Evolutionary conservation across 345 rosid genomes (phyloP).

Genomic region (Rhizophora apiculata): DNA sequence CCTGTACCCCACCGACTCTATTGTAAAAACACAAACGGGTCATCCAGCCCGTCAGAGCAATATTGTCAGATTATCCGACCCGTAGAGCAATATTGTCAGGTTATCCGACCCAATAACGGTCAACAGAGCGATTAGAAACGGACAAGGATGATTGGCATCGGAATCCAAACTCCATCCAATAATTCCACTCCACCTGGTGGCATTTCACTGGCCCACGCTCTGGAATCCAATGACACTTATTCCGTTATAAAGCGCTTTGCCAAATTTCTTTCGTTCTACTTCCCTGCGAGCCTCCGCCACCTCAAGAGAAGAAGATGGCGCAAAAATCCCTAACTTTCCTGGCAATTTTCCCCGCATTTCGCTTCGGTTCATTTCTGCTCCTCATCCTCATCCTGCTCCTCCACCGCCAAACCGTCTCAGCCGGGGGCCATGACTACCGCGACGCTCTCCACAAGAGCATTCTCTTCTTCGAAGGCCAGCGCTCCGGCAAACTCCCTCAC

Average conservation of each 20-base stretch:
- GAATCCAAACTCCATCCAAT: conserved; percentile 30
- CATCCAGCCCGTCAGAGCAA: neutral
- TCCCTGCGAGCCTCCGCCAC: neutral
- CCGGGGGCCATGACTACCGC: conserved; percentile 26
- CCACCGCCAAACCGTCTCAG: conserved; percentile 25
- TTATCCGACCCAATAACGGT: conserved; percentile 12
- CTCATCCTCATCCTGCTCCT: conserved; percentile 34
- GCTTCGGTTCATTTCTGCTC: conserved; percentile 23
- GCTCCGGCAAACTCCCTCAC: conserved; percentile 29
- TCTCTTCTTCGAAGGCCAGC: conserved; percentile 25
- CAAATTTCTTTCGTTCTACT: conserved; percentile 15
- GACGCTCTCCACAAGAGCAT: conserved; percentile 36
- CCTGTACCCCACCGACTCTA: conserved; percentile 11
- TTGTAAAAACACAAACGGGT: neutral
- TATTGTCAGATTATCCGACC: conserved; percentile 20
- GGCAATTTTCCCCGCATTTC: conserved; percentile 16
- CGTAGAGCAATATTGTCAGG: conserved; percentile 1
- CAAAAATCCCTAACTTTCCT: conserved; percentile 37
- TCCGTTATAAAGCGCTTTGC: conserved; percentile 42
- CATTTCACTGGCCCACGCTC: conserved; percentile 26
- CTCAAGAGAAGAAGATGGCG: conserved; percentile 50
- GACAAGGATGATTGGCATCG: conserved; percentile 50
- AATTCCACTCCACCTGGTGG: conserved; percentile 47
- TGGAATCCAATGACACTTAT: conserved; percentile 68
- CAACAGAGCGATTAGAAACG: conserved; percentile 21